Evolutionary conservation across 164 flowering plant species (phyloP).

Genomic region (Tetrastigma voinierianum): DNA sequence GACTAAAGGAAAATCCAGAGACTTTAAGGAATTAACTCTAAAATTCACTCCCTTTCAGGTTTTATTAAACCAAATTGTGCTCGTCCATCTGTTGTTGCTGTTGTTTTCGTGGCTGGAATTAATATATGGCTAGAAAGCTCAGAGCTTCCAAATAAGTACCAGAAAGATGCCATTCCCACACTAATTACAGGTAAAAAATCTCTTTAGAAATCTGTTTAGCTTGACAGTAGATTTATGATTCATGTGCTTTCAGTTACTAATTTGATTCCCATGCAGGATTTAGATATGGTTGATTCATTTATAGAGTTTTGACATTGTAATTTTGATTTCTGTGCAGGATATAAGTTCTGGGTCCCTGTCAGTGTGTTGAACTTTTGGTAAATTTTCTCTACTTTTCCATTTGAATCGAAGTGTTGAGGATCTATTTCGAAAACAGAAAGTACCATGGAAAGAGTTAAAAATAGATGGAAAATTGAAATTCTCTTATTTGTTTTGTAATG

Average conservation of each 20-base stretch:
- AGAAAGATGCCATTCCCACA: slow-evolving; percentile 84
- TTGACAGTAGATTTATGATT: background rate
- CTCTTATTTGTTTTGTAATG: too few species aligned
- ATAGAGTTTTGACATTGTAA: too few species aligned
- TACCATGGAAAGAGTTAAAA: too few species aligned
- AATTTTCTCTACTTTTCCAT: too few species aligned
- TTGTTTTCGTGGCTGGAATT: slow-evolving; percentile 97
- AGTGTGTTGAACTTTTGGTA: slow-evolving; percentile 87
- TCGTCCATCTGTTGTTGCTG: slow-evolving; percentile 87
- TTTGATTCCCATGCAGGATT: slow-evolving; percentile 8
- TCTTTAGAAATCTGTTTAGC: background rate
- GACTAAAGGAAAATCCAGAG: background rate
- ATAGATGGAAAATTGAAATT: too few species aligned
- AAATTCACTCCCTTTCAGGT: slow-evolving; percentile 47
- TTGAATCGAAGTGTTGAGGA: too few species aligned
- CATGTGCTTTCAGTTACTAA: background rate
- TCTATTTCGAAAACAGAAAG: too few species aligned
- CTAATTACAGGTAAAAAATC: slow-evolving; percentile 56
- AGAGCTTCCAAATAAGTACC: slow-evolving; percentile 79
- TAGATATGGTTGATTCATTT: too few species aligned
- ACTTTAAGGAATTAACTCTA: background rate
- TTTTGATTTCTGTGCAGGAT: slow-evolving; percentile 42
- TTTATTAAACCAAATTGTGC: slow-evolving; percentile 74
- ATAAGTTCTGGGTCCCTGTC: slow-evolving; percentile 78
- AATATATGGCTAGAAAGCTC: slow-evolving; percentile 77